Conservation (phyloP, 116 monocot species). For the Zostera marina region DNA sequence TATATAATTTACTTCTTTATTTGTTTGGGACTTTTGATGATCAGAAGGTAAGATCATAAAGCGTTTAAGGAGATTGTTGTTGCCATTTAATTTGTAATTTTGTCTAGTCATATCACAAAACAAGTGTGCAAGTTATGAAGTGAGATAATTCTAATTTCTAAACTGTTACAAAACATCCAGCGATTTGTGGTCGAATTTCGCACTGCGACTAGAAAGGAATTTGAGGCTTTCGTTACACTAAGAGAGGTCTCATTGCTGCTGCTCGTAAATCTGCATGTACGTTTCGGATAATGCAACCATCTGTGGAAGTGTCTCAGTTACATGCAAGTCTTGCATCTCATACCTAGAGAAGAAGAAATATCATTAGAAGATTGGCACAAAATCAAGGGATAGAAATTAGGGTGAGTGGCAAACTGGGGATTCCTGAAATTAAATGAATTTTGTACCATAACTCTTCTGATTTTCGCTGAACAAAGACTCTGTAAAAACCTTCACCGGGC, state of each 20-base stretch:
- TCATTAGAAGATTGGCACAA: background rate
- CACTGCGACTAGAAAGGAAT: background rate
- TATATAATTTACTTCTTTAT: no score
- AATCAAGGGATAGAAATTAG: no score
- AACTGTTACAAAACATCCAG: background rate
- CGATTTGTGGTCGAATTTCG: background rate
- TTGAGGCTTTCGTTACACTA: no score
- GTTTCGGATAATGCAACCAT: slow-evolving; percentile 95
- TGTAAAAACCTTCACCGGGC: slow-evolving; percentile 81
- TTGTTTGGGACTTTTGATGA: no score
- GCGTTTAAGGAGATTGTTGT: no score
- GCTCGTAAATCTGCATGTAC: slow-evolving; percentile 98
- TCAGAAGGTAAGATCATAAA: no score
- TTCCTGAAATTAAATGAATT: slow-evolving; percentile 3
- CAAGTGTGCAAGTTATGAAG: no score
- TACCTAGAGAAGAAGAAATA: slow-evolving; percentile 33
- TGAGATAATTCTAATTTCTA: no score
- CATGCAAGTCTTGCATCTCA: slow-evolving; percentile 96
- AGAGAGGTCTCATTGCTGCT: slow-evolving; percentile 31
- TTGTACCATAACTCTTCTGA: slow-evolving; percentile 93
- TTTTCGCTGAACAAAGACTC: slow-evolving; percentile 94
- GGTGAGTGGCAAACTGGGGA: no score
- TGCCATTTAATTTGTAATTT: no score
- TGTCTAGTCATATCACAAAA: no score
- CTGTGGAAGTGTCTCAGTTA: slow-evolving; percentile 90